Evolutionary conservation across 208 protist species (phyloP), one percentile per base, ranked within the genome.

Genomic region (Trypanosoma avium): DNA sequence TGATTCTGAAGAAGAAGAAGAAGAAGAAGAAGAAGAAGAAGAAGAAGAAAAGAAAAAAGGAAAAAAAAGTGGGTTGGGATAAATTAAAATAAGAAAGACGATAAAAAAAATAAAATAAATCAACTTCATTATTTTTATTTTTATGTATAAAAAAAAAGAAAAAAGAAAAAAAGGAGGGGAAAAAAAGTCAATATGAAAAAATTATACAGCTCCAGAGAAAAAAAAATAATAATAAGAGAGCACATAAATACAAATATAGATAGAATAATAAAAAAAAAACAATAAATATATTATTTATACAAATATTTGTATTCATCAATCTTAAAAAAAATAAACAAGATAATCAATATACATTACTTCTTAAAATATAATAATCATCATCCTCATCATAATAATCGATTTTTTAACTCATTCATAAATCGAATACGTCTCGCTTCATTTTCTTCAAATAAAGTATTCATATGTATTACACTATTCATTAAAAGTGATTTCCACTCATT

Each of bases 371-470:
- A 19, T 54, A 4, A 5, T 42, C 17, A 36, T 42, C 26, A n/a
- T 22, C 17, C 13, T 57, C 17, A 17, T 12, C 50, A 38, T 30
- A 70, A 27, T 21, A 72, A 19, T 17, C 77, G 67, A 3, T 24
- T 59, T 46, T 60, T 40, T 19, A 84, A 12, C 30, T 70, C 70
- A 2, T 49, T 17, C 0, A 22, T 17, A 59, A 93, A 86, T 0
- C 82, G 80, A 9, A 70, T 49, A n/a, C 66, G 83, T 17, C 82
- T 78, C 35, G n/a, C 19, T 38, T 63, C 67, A 59, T 93, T 90
- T 45, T 82, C 80, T 8, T 43, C 49, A 70, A 94, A 92, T 15
- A 92, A 73, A 1, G 27, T 48, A 59, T 90, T 89, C n/a, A 76
- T 62, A 47, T 90, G 79, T 32, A n/a, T 30, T 8, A 88, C 26